phyloP scores from a whole-genome alignment of 2,329 filamentous ascomycete species.

The Boeremia exigua region DNA sequence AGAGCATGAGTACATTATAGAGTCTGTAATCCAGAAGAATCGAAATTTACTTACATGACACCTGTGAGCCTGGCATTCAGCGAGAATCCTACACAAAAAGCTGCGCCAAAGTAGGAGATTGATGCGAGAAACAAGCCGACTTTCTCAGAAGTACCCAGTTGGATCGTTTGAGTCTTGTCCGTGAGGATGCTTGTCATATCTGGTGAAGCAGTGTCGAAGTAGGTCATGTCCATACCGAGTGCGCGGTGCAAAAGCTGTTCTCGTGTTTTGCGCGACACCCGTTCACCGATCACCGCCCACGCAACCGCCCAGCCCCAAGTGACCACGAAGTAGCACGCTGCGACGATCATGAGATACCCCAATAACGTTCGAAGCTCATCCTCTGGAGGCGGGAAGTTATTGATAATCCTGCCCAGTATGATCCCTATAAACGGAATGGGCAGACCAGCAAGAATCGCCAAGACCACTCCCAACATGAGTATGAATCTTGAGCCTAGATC shows the following conservation, averaged over 20 bases:
- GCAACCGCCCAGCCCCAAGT: slow-evolving; percentile 58
- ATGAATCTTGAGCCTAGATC: slow-evolving; percentile 48
- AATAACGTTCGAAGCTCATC: slow-evolving; percentile 52
- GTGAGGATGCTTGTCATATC: slow-evolving; percentile 57
- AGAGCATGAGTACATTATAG: neutral
- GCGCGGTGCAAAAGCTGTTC: slow-evolving; percentile 56
- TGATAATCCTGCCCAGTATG: slow-evolving; percentile 58
- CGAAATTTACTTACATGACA: slow-evolving; percentile 41
- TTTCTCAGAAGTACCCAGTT: slow-evolving; percentile 56
- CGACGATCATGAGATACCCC: slow-evolving; percentile 53
- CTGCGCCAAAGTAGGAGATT: slow-evolving; percentile 54
- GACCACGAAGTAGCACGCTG: slow-evolving; percentile 56
- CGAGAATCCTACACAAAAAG: slow-evolving; percentile 55
- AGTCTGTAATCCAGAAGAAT: too few relatives aligned
- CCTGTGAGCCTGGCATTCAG: slow-evolving; percentile 52
- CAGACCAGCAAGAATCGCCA: slow-evolving; percentile 48
- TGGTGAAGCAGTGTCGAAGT: slow-evolving; percentile 57
- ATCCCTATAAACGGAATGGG: slow-evolving; percentile 64
- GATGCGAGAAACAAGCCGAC: slow-evolving; percentile 55
- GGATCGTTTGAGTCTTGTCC: slow-evolving; percentile 55
- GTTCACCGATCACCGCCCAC: slow-evolving; percentile 59
- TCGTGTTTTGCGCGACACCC: slow-evolving; percentile 55
- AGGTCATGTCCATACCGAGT: slow-evolving; percentile 59
- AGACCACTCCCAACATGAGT: slow-evolving; percentile 42
- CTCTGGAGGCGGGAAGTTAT: slow-evolving; percentile 56